Base-by-base conservation (phyloP, 441 rosid species). In the Eutrema salsugineum region DNA sequence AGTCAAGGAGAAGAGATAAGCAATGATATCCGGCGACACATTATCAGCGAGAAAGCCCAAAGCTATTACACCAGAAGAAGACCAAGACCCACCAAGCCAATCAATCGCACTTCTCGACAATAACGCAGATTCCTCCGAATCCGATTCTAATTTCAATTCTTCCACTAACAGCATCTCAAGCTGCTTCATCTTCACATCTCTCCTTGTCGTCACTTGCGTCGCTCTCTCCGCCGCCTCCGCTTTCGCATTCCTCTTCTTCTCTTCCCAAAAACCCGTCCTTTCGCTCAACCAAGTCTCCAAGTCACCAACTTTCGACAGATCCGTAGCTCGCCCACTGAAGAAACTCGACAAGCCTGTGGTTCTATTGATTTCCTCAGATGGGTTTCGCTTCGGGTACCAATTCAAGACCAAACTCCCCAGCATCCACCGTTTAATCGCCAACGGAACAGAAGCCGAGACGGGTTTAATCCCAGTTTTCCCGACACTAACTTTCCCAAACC, bases 381-480 rank as follows among this genome's bases (percentile, higher is more conserved):
- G 99, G 73, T 94, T 94, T 77, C 89, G 97, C 39, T 94, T 94
- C 76, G 97, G 97, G 32, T 94, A 91, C 87, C 99, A 94, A 53
- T 86, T 78, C 88, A 94, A 94, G 83, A 74, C 91, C 68, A 50
- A 80, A 1, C 66, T 88, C 3, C 99, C 97, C 0, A 91, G 79
- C 63, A 91, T 94, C 39, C 88, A 78, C 79, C 84, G 99, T 5
- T 68, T 94, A 82, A 87, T 91, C 55, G 64, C 79, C 12, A 84
- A 85, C n/a, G 99, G 97, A 30, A 91, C 97, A 0, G 97, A 90
- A 79, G 99, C 97, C 0, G 94, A 91, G 55, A 80, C 71, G 36
- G 99, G 99, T 78, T 54, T 91, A 73, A 90, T 94, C 72, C 94
- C 97, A 14, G 99, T 94, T 32, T 94, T 81, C 58, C 99, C 99